Base-by-base conservation (phyloP, 225 moss, liverwort and hornwort genomes). In the Thuidium tamariscinum region DNA sequence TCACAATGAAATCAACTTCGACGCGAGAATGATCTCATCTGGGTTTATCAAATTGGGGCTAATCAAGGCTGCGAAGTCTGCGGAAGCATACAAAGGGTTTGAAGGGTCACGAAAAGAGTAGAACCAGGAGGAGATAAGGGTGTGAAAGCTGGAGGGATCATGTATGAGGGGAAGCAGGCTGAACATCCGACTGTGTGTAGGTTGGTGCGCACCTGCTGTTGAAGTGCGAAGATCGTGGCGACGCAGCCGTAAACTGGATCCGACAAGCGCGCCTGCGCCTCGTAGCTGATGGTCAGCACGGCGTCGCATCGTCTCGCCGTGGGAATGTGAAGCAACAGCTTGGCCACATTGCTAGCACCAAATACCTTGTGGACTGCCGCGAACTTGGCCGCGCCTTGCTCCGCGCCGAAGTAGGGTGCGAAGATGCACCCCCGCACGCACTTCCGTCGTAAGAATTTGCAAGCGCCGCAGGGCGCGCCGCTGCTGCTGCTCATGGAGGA, bases 401-500 rank as follows among this genome's bases (percentile, higher is more conserved):
- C 94, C 42, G 92, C 93, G 61, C 92, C 88, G 77, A 94, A 94
- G 89, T 94, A 94, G 25, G 94, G 94, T 16, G 94, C 94, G 82
- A 94, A 94, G 85, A 91, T 89, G 88, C 94, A 94, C 18, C 93
- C 93, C 39, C 93, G 90, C 32, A 93, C 93, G 63, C 93, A 93
- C 92, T 93, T 93, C 70, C 91, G 80, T 76, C 94, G 72, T 60
- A 94, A 67, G 70, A 92, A 92, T 61, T 93, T 93, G 92, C 93
- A 94, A 11, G 93, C 94, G 85, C 92, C 94, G 87, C 94, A 94
- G 49, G 93, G 93, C 84, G 92, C 92, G 54, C 94, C 93, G 78
- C 93, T 93, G 68, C 96, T 92, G 86, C 95, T 94, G 90, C 89
- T 93, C 93, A 93, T 93, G 92, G 93, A 89, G 77, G 89, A 89